Percentiles rank a stretch among this genome's conserved stretches.
Evolutionary conservation across 2,329 filamentous ascomycete species (phyloP).

Genomic region (Fusarium sp.): DNA sequence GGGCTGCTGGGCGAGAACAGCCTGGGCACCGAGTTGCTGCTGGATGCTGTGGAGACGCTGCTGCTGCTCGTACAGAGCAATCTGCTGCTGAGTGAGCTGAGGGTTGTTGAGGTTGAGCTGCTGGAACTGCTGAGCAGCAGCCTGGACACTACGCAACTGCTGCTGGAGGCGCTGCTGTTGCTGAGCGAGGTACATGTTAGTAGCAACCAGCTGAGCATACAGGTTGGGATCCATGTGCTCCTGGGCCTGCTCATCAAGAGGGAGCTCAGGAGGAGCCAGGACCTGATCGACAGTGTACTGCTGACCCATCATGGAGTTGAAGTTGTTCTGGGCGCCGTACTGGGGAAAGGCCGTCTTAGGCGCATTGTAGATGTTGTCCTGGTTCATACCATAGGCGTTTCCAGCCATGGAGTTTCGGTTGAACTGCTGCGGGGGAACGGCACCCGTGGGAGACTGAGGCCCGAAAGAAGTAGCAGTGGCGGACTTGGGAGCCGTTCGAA

Average conservation of each 20-base stretch:
- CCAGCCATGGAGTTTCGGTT: constrained; percentile 55
- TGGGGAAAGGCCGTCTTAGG: constrained; percentile 67
- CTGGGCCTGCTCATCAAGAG: constrained; percentile 72
- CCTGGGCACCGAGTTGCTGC: constrained; percentile 51
- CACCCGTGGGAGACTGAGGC: constrained; percentile 65
- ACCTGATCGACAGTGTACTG: constrained; percentile 87
- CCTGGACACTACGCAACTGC: constrained; percentile 84
- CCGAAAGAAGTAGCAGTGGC: constrained; percentile 74
- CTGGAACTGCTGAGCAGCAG: constrained; percentile 82
- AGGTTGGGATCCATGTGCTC: constrained; percentile 83
- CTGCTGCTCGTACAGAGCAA: constrained; percentile 57
- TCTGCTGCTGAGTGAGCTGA: constrained; percentile 57
- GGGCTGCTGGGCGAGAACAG: constrained; percentile 47
- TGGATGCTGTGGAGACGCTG: constrained; percentile 53
- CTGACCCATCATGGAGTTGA: constrained; percentile 49
- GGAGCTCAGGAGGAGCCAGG: constrained; percentile 80
- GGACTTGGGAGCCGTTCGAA: constrained; percentile 93
- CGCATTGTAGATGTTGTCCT: constrained; percentile 55
- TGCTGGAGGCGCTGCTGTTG: constrained; percentile 96
- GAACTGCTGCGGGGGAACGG: constrained; percentile 52
- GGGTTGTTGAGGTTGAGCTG: constrained; percentile 71
- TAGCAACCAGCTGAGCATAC: constrained; percentile 88
- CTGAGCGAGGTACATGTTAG: constrained; percentile 90
- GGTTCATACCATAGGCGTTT: constrained; percentile 55
- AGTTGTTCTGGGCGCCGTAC: constrained; percentile 50